These are phyloP conservation scores for Bertia moriformis DNA, from an alignment of 2,329 filamentous ascomycete genomes.

Conservation along the genomic window DNA sequence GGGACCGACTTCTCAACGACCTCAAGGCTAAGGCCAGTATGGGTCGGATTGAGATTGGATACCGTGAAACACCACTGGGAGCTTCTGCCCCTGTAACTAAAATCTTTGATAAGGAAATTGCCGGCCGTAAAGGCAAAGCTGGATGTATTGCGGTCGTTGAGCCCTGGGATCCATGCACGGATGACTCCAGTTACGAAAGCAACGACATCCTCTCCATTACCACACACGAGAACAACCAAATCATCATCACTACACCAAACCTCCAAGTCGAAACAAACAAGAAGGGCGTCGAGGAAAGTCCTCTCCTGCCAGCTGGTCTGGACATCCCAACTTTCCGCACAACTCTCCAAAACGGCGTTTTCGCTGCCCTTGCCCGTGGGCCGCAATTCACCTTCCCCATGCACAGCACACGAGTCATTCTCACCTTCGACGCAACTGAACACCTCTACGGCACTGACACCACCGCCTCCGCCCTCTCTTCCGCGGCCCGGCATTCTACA, in stretches of 20 bases:
- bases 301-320: slow-evolving; percentile 34
- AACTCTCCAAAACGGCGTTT: slow-evolving; percentile 43
- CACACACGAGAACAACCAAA: slow-evolving; percentile 36
- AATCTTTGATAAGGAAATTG: slow-evolving; percentile 47
- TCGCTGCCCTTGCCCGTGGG: slow-evolving; percentile 52
- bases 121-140: slow-evolving; percentile 49
- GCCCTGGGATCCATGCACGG: slow-evolving; percentile 18
- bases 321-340: slow-evolving; percentile 32
- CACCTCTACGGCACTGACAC: slow-evolving; percentile 47
- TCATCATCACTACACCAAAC: slow-evolving; percentile 37
- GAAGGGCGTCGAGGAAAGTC: slow-evolving; percentile 19
- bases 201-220: slow-evolving; percentile 5
- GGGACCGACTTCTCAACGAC: slow-evolving; percentile 54
- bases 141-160: slow-evolving; percentile 39
- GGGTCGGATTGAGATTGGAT: slow-evolving; percentile 60
- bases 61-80: slow-evolving; percentile 45
- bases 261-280: slow-evolving; percentile 21
- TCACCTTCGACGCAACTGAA: slow-evolving; percentile 35
- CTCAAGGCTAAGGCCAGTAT: slow-evolving; percentile 61
- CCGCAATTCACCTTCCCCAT: slow-evolving; percentile 50
- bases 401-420: slow-evolving; percentile 38
- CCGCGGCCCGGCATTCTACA: slow-evolving; percentile 44
- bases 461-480: slow-evolving; percentile 44
- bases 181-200: slow-evolving; percentile 12
- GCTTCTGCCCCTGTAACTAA: slow-evolving; percentile 29